Percentiles rank a stretch among this genome's conserved stretches.
phyloP scores from a whole-genome alignment of 2,329 filamentous ascomycete species.

The Colletotrichum sp. region DNA sequence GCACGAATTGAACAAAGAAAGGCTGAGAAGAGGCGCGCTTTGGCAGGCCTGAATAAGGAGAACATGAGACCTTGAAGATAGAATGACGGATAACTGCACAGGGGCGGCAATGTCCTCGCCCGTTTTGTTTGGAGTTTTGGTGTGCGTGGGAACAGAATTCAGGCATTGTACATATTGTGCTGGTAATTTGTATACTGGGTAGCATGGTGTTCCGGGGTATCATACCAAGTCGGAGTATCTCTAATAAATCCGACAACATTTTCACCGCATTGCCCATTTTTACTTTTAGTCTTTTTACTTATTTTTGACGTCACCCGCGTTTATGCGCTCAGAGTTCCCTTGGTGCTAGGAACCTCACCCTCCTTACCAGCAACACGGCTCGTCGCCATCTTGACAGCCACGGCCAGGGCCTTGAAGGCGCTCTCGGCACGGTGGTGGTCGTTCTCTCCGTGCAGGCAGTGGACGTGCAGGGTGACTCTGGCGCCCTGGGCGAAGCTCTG shows the following conservation, averaged over 20 bases:
- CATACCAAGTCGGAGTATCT: slow-evolving; percentile 6
- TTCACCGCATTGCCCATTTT: not conserved
- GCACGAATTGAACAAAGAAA: slow-evolving; percentile 60
- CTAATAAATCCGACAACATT: not conserved
- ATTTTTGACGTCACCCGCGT: not conserved
- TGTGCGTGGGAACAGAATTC: slow-evolving; percentile 4
- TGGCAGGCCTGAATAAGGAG: slow-evolving; percentile 51
- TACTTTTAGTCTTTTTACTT: not conserved
- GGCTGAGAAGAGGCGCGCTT: slow-evolving; percentile 51
- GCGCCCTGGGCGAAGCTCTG: slow-evolving; percentile 93
- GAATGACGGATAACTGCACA: not conserved
- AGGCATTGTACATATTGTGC: slow-evolving; percentile 4
- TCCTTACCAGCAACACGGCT: slow-evolving; percentile 78
- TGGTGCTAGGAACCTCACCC: slow-evolving; percentile 94
- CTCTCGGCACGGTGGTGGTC: slow-evolving; percentile 97
- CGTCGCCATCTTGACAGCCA: slow-evolving; percentile 82
- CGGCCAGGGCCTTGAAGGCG: slow-evolving; percentile 94
- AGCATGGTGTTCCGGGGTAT: slow-evolving; percentile 25
- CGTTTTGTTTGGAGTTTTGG: slow-evolving; percentile 4
- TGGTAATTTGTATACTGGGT: slow-evolving; percentile 5
- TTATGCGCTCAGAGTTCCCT: slow-evolving; percentile 78
- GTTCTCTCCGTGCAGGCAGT: slow-evolving; percentile 88
- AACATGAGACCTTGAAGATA: slow-evolving; percentile 46
- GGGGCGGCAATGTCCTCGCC: slow-evolving; percentile 9
- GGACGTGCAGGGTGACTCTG: slow-evolving; percentile 92